These are phyloP conservation scores for Sherardia arvensis DNA, from an alignment of 257 asterid species.

Conservation along the genomic window DNA sequence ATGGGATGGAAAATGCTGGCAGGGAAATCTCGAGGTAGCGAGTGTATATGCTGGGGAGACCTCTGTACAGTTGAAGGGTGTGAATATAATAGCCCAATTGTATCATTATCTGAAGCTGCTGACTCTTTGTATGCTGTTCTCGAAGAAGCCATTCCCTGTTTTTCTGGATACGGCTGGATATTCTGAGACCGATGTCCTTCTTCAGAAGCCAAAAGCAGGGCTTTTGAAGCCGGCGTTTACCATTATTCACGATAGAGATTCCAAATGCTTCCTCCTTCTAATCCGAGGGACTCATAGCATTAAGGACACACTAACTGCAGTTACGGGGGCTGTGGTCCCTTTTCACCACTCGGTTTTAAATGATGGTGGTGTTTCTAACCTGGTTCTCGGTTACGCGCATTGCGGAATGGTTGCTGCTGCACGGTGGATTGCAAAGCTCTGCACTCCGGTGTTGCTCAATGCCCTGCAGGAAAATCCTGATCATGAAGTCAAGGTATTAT, in stretches of 20 bases:
- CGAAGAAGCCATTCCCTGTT: constrained; percentile 69
- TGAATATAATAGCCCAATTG: constrained; percentile 45
- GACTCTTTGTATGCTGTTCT: constrained; percentile 61
- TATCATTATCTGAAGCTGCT: constrained; percentile 56
- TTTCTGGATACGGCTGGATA: constrained; percentile 61
- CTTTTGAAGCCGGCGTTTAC: constrained; percentile 86
- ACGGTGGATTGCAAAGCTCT: constrained; percentile 77
- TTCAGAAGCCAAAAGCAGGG: constrained; percentile 86
- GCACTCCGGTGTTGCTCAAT: constrained; percentile 57
- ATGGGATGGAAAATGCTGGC: constrained; percentile 10
- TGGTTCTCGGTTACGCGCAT: constrained; percentile 77
- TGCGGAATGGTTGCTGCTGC: constrained; percentile 98
- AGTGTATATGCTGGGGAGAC: constrained; percentile 66
- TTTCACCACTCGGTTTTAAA: constrained; percentile 75
- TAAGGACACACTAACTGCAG: constrained; percentile 79
- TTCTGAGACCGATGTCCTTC: constrained; percentile 52
- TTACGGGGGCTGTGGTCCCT: constrained; percentile 85
- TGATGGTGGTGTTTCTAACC: constrained; percentile 71
- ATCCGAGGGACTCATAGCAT: constrained; percentile 87
- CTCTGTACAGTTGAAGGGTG: constrained; percentile 53
- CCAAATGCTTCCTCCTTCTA: constrained; percentile 69
- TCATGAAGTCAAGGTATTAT: constrained; percentile 53
- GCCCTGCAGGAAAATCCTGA: constrained; percentile 61
- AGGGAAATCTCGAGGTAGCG: constrained; percentile 75
- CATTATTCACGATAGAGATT: constrained; percentile 48